These are phyloP conservation scores for Parachaetomium inaequale DNA, from an alignment of 495 filamentous ascomycete genomes.

Conservation along the genomic window DNA sequence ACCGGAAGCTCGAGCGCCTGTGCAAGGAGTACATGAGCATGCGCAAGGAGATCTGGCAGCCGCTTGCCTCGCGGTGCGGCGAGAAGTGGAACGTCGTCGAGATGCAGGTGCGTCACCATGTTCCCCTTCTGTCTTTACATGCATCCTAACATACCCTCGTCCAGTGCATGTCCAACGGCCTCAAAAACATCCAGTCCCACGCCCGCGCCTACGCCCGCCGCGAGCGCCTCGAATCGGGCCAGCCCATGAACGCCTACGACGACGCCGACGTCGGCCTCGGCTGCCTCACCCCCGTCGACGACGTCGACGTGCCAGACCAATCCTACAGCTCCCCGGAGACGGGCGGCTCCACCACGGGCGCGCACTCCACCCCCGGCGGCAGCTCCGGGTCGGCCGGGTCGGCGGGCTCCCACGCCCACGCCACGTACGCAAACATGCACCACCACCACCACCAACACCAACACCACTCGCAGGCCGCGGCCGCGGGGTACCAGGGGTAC, in stretches of 20 bases:
- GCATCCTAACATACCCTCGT: not conserved
- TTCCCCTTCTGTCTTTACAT: not conserved
- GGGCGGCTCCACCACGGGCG: constrained; percentile 27
- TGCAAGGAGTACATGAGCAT: constrained; percentile 65
- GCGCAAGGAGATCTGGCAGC: constrained; percentile 68
- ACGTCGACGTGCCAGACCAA: constrained; percentile 37
- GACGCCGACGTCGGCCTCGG: constrained; percentile 45
- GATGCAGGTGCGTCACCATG: constrained; percentile 54
- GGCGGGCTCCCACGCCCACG: too few species aligned
- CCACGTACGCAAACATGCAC: constrained; percentile 12
- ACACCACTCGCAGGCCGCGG: constrained; percentile 24
- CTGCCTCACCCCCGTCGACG: constrained; percentile 50
- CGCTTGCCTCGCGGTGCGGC: constrained; percentile 57
- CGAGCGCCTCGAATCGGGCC: constrained; percentile 48
- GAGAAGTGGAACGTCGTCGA: constrained; percentile 71
- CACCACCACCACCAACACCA: constrained; percentile 19
- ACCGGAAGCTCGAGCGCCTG: constrained; percentile 59
- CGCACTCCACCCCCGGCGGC: constrained; percentile 35
- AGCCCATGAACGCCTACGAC: constrained; percentile 42
- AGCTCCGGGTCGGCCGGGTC: constrained; percentile 22
- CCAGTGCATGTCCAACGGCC: constrained; percentile 56
- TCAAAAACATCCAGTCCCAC: constrained; percentile 55
- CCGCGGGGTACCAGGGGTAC: constrained; percentile 13
- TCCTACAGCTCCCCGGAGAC: constrained; percentile 48
- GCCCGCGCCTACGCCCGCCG: constrained; percentile 50